A percentile compares a stretch with the other conserved stretches of the same genome.
phyloP scores from a whole-genome alignment of 306 rosid species.

The Castanopsis chinensis region DNA sequence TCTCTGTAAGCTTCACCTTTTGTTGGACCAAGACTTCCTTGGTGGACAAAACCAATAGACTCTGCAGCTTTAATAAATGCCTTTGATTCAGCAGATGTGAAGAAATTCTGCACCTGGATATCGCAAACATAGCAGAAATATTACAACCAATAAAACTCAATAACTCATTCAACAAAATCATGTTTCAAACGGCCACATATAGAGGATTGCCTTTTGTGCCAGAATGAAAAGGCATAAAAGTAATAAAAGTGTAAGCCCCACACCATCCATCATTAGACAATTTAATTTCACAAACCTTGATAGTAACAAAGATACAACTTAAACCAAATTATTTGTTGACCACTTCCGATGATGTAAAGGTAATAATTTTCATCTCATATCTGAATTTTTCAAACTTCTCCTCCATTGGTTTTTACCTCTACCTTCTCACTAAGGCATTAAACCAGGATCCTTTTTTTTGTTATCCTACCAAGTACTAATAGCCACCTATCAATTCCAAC shows the following conservation, averaged over 20 bases:
- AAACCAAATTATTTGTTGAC: neutral
- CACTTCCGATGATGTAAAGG: neutral
- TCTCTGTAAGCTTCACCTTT: slow-evolving; percentile 92
- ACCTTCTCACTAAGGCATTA: neutral
- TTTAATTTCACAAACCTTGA: neutral
- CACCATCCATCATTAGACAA: neutral
- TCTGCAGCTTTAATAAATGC: slow-evolving; percentile 73
- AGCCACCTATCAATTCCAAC: neutral
- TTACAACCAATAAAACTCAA: slow-evolving; percentile 8
- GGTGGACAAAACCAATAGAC: slow-evolving; percentile 70
- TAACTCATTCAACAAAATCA: neutral
- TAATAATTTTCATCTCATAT: neutral
- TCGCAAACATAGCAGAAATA: slow-evolving; percentile 18
- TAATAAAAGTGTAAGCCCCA: neutral
- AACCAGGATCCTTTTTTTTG: neutral
- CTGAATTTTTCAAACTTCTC: neutral
- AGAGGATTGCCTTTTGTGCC: neutral
- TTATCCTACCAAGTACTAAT: neutral
- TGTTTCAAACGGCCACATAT: neutral
- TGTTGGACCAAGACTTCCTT: slow-evolving; percentile 85
- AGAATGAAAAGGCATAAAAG: neutral
- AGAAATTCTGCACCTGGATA: slow-evolving; percentile 66
- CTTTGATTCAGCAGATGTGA: slow-evolving; percentile 71
- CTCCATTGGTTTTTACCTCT: neutral
- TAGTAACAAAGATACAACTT: neutral